phyloP scores from a whole-genome alignment of 108 stramenopile species.

The Stephanodiscus triporus region DNA sequence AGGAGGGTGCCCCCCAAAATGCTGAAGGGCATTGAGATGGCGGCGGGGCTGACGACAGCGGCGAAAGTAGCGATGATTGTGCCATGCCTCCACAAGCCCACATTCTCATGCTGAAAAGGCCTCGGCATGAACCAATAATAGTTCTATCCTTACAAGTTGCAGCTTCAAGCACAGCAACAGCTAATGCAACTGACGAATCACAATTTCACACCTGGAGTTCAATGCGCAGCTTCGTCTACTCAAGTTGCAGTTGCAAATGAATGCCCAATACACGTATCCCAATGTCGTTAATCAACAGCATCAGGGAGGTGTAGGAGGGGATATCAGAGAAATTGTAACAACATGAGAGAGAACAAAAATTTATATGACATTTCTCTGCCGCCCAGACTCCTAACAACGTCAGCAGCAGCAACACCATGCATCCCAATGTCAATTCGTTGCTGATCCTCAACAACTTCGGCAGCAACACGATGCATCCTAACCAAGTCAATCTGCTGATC shows the following conservation, averaged over 20 bases:
- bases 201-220: conserved; percentile 7
- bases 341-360: conserved; percentile 4
- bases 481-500: too few relatives aligned
- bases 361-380: background rate
- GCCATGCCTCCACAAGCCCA: background rate
- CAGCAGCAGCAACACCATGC: background rate
- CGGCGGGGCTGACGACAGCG: background rate
- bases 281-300: background rate
- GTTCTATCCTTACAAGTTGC: conserved; percentile 14
- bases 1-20: conserved; percentile 88
- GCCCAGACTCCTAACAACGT: background rate
- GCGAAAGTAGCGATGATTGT: conserved; percentile 11
- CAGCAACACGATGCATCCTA: too few relatives aligned
- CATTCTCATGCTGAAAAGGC: background rate
- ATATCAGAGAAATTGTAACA: background rate
- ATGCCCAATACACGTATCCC: background rate
- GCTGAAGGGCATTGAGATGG: conserved; percentile 53
- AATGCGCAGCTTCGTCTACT: conserved; percentile 16
- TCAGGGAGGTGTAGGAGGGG: background rate
- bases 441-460: too few relatives aligned
- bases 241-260: conserved; percentile 18
- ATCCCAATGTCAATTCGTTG: conserved; percentile 2
- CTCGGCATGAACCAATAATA: background rate
- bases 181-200: conserved; percentile 22
- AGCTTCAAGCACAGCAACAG: conserved; percentile 17